Evolutionary conservation across 108 stramenopile genomes (phyloP).

Genomic region (Seminavis robusta): DNA sequence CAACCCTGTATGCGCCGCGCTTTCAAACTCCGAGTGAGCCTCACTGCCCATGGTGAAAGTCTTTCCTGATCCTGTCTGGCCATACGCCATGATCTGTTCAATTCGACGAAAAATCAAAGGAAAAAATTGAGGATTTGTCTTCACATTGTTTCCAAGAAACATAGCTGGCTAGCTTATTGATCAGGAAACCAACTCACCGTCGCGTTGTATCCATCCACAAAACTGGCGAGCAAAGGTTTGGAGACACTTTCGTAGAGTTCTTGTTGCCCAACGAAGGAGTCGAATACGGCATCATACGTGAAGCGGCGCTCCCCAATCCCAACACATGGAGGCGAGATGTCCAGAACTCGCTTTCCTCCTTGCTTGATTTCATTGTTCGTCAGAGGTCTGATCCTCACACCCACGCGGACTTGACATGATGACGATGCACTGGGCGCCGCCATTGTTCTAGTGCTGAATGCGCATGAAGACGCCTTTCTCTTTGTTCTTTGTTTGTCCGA

Average conservation of each 20-base stretch:
- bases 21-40: constrained; percentile 45
- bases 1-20: constrained; percentile 60
- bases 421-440: too few species aligned
- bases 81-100: constrained; percentile 78
- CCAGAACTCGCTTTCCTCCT: constrained; percentile 56
- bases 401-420: constrained; percentile 65
- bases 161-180: not conserved
- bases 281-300: constrained; percentile 81
- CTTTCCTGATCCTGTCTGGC: constrained; percentile 87
- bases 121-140: constrained; percentile 4
- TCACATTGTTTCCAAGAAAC: not conserved
- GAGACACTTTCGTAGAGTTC: constrained; percentile 70
- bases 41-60: constrained; percentile 89
- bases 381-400: constrained; percentile 75
- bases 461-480: too few species aligned
- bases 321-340: constrained; percentile 37
- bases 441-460: too few species aligned
- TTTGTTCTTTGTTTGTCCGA: too few species aligned
- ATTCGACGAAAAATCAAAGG: not conserved
- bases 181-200: constrained; percentile 36
- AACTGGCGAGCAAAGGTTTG: constrained; percentile 58
- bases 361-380: constrained; percentile 62
- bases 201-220: constrained; percentile 90
- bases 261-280: constrained; percentile 37
- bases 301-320: constrained; percentile 57